Conservation (phyloP, 129 eudicot species). For the Lactuca sativa region DNA sequence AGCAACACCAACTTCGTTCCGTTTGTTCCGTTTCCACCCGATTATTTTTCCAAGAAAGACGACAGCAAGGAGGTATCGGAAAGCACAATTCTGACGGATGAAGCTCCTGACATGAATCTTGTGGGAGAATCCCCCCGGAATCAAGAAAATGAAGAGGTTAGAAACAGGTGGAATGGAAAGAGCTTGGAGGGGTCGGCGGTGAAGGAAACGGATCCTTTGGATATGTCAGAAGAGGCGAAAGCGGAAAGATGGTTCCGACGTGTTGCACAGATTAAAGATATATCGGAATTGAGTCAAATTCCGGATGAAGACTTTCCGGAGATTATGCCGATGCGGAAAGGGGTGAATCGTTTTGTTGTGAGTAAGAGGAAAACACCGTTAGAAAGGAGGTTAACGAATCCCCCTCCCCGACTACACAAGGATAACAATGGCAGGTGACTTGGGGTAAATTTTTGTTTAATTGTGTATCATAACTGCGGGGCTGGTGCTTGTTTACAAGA, state of each 20-base stretch:
- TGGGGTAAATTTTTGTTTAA: conserved; percentile 7
- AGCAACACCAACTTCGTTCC: conserved; percentile 62
- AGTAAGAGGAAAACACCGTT: conserved; percentile 93
- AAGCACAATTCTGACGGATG: conserved; percentile 9
- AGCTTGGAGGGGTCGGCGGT: conserved; percentile 97
- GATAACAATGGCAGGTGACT: conserved; percentile 39
- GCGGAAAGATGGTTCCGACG: conserved; percentile 93
- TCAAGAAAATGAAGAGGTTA: conserved; percentile 21
- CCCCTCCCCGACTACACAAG: conserved; percentile 29
- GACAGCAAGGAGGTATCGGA: conserved; percentile 20
- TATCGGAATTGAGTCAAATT: conserved; percentile 82
- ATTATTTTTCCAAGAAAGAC: conserved; percentile 69
- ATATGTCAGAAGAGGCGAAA: conserved; percentile 99
- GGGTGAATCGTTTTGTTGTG: conserved; percentile 92
- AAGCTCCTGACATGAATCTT: conserved; percentile 1
- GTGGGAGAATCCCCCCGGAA: not conserved
- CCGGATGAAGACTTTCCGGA: conserved; percentile 97
- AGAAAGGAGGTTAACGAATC: conserved; percentile 75
- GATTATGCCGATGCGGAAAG: conserved; percentile 97
- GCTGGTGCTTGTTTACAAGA: not conserved
- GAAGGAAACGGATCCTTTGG: conserved; percentile 75
- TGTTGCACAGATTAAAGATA: conserved; percentile 91
- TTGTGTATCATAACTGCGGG: conserved; percentile 15
- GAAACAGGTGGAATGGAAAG: conserved; percentile 50
- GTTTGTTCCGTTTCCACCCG: conserved; percentile 92